Conservation (phyloP, 495 filamentous ascomycete species). For the Terfezia claveryi region DNA sequence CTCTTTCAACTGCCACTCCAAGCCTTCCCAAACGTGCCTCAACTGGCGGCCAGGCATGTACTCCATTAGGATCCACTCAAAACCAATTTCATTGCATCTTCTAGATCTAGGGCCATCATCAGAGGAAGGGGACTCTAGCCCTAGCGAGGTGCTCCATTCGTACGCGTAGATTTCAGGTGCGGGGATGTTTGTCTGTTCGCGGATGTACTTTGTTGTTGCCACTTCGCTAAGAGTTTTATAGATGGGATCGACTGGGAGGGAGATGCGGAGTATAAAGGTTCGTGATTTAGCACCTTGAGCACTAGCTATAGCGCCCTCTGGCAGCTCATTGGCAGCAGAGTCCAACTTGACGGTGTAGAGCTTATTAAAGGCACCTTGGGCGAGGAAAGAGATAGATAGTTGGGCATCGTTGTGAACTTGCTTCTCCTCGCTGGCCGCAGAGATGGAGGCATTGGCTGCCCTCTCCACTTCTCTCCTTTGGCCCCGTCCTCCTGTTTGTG, state of each 20-base stretch:
- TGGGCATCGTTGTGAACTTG: too few species aligned
- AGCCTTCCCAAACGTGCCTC: slow-evolving; percentile 23
- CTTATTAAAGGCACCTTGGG: slow-evolving; percentile 3
- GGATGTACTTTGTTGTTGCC: slow-evolving; percentile 30
- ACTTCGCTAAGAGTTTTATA: slow-evolving; percentile 34
- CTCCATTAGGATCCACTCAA: slow-evolving; percentile 40
- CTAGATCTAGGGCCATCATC: too few species aligned
- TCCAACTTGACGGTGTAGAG: slow-evolving; percentile 2
- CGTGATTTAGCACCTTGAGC: slow-evolving; percentile 2
- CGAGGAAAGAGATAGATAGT: too few species aligned
- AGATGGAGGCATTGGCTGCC: too few species aligned
- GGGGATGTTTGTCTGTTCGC: slow-evolving; percentile 27
- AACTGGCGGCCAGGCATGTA: slow-evolving; percentile 25
- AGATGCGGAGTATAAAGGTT: slow-evolving; percentile 28
- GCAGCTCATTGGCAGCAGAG: not conserved
- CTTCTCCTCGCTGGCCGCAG: too few species aligned
- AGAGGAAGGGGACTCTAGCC: too few species aligned
- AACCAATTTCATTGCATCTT: slow-evolving; percentile 26
- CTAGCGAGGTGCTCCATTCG: slow-evolving; percentile 21
- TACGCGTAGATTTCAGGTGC: slow-evolving; percentile 29
- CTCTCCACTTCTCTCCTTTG: too few species aligned
- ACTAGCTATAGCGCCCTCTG: slow-evolving; percentile 22
- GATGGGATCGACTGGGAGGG: slow-evolving; percentile 31
- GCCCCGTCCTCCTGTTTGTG: too few species aligned
- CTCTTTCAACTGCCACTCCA: slow-evolving; percentile 22